phyloP scores from a whole-genome alignment of 208 protist genomes.

The Baffinella frigidus region DNA sequence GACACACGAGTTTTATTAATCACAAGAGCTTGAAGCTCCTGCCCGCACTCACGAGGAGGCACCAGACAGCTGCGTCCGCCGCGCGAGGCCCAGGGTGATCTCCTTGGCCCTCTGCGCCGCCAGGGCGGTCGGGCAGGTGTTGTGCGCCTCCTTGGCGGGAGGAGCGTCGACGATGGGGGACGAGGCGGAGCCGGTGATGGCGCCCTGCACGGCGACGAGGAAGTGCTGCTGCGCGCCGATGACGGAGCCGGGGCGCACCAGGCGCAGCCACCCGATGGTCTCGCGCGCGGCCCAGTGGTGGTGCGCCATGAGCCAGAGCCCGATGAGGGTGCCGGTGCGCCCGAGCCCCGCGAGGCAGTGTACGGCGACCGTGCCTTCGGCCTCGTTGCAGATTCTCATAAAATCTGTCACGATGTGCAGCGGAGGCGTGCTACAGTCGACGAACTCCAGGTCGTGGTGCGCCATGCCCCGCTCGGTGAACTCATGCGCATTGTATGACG shows the following conservation, averaged over 20 bases:
- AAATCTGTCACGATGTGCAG: not conserved
- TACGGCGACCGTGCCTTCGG: constrained; percentile 59
- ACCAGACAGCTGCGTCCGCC: too few relatives aligned
- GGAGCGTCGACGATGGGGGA: too few relatives aligned
- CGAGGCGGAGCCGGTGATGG: too few relatives aligned
- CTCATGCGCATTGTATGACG: not conserved
- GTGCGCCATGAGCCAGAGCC: constrained; percentile 63
- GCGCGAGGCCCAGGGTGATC: too few relatives aligned
- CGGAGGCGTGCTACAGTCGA: constrained; percentile 2
- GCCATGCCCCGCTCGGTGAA: not conserved
- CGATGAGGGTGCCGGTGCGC: constrained; percentile 69
- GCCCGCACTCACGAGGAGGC: too few relatives aligned
- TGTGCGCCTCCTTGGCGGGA: too few relatives aligned
- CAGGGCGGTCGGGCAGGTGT: too few relatives aligned
- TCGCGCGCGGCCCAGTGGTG: constrained; percentile 67
- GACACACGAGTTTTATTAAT: too few relatives aligned
- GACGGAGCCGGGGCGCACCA: not conserved
- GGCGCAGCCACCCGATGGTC: constrained; percentile 66
- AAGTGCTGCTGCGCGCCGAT: not conserved
- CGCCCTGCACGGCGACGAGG: too few relatives aligned
- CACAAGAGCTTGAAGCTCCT: too few relatives aligned
- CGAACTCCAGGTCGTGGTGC: constrained; percentile 36
- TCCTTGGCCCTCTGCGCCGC: too few relatives aligned
- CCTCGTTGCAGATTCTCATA: constrained; percentile 22
- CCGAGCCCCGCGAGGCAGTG: constrained; percentile 72